Evolutionary conservation across 169 alveolate species (phyloP).

Genomic region (Cyclospora cayetanensis): DNA sequence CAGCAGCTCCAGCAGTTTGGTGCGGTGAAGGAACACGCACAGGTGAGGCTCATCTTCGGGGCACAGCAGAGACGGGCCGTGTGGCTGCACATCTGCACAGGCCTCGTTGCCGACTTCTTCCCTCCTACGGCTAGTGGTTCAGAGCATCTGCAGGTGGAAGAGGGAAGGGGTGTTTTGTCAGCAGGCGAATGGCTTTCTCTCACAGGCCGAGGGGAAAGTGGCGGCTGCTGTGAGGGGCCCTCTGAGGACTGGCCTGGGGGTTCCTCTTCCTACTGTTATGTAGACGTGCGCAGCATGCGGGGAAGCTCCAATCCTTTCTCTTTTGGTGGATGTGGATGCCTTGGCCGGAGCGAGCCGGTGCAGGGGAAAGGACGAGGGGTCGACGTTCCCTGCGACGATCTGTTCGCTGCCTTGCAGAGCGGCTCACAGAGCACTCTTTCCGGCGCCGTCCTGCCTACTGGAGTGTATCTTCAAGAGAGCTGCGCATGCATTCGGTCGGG

Average conservation of each 20-base stretch:
- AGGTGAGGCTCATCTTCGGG: conserved; percentile 27
- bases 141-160: neutral
- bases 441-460: conserved; percentile 51
- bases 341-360: conserved; percentile 12
- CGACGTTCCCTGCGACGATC: neutral
- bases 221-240: neutral
- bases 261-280: neutral
- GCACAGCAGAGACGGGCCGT: conserved; percentile 41
- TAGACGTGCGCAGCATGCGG: conserved; percentile 43
- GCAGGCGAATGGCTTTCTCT: conserved; percentile 16
- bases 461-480: conserved; percentile 32
- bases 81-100: conserved; percentile 50
- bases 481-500: conserved; percentile 22
- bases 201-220: neutral
- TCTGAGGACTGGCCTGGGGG: conserved; percentile 41
- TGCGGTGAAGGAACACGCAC: conserved; percentile 39
- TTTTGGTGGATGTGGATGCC: conserved; percentile 13
- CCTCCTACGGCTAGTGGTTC: neutral
- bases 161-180: neutral
- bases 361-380: neutral
- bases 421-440: conserved; percentile 24
- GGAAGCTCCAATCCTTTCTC: neutral
- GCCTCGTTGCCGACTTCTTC: conserved; percentile 20
- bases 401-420: conserved; percentile 16
- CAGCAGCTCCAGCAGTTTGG: conserved; percentile 29